Conservation (phyloP, 2,329 filamentous ascomycete genomes). For the Cytospora leucostoma region DNA sequence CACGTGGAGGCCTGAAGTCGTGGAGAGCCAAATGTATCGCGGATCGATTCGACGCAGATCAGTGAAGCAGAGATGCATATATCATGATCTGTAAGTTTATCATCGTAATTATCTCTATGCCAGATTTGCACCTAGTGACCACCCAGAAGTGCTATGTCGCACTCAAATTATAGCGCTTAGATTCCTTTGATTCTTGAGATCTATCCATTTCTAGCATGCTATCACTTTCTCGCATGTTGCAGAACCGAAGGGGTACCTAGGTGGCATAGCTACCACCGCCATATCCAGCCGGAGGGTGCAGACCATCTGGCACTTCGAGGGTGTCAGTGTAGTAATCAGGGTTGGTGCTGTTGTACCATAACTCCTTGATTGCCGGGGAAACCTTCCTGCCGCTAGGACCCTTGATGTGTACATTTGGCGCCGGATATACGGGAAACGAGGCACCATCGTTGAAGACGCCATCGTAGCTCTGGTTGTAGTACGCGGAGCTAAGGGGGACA, state of each 20-base stretch:
- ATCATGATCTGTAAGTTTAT: no score
- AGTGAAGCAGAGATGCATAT: no score
- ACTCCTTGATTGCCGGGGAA: conserved; percentile 29
- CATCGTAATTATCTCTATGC: no score
- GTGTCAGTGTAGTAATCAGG: conserved; percentile 34
- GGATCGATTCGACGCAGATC: no score
- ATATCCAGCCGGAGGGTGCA: conserved; percentile 33
- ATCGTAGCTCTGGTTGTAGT: conserved; percentile 34
- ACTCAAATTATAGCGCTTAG: no score
- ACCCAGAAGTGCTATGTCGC: no score
- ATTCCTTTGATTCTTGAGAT: background rate
- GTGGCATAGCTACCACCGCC: conserved; percentile 7
- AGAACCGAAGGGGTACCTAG: background rate
- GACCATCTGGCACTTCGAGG: conserved; percentile 35
- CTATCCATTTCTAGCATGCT: background rate
- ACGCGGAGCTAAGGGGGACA: conserved; percentile 19
- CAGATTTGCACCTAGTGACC: no score
- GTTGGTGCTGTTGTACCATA: conserved; percentile 32
- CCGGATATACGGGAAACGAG: conserved; percentile 32
- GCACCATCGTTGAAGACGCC: conserved; percentile 34
- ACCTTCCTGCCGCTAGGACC: conserved; percentile 32
- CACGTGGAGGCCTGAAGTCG: no score
- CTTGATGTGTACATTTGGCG: conserved; percentile 33
- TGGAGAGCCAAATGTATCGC: no score
- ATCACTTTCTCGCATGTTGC: background rate